phyloP scores from a whole-genome alignment of 441 rosid genomes.

The Erysimum pusillum region DNA sequence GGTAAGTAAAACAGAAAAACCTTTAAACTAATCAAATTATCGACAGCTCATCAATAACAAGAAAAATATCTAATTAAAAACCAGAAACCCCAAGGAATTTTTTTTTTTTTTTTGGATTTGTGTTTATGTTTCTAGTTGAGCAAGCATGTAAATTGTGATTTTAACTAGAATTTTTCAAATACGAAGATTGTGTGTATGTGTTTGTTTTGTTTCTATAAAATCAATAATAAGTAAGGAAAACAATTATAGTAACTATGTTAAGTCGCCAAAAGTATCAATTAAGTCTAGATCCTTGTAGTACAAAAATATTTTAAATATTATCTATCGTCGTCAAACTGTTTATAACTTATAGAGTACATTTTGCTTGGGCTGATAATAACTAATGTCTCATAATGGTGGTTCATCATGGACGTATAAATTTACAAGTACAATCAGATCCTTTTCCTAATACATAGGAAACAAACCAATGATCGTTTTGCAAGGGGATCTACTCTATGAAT shows the following conservation, averaged over 20 bases:
- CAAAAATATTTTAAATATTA: background rate
- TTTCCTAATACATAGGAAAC: slow-evolving; percentile 44
- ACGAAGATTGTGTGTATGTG: no score
- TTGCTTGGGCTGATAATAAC: background rate
- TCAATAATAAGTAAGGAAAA: background rate
- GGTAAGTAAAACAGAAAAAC: no score
- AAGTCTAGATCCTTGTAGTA: background rate
- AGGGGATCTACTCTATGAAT: slow-evolving; percentile 14
- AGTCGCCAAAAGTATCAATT: background rate
- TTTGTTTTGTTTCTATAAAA: background rate
- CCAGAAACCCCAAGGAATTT: no score
- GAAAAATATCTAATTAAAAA: no score
- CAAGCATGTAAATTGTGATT: no score
- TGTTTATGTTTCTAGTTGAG: no score
- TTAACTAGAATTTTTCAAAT: no score
- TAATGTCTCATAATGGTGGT: slow-evolving; percentile 6
- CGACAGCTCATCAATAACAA: no score
- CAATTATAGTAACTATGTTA: background rate
- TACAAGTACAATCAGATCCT: slow-evolving; percentile 33
- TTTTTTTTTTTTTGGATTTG: no score
- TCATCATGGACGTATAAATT: slow-evolving; percentile 30
- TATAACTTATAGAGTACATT: background rate
- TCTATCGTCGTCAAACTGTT: slow-evolving; percentile 6
- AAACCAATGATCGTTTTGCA: slow-evolving; percentile 27
- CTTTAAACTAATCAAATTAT: no score